Percentiles rank a stretch among this genome's conserved stretches.
Conservation (phyloP, 2,329 filamentous ascomycete genomes). For the Pseudocercospora pini-densiflorae region DNA sequence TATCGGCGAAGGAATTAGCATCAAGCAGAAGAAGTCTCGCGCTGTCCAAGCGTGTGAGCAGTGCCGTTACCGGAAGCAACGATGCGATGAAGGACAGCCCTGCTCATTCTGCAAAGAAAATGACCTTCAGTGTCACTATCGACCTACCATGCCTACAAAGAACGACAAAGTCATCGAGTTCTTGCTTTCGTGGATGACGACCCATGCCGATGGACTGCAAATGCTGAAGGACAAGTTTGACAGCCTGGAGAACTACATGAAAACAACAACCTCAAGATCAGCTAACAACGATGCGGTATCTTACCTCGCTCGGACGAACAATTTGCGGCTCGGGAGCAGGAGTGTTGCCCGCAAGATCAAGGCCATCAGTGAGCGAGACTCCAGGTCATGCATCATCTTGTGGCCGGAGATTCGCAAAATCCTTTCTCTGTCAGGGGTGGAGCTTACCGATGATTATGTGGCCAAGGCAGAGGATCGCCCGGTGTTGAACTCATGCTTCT, state of each 20-base stretch:
- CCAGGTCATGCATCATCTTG: neutral
- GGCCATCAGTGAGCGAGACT: constrained; percentile 60
- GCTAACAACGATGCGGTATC: neutral
- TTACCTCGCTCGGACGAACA: constrained; percentile 70
- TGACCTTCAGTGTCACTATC: constrained; percentile 78
- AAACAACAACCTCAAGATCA: neutral
- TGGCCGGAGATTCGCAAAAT: constrained; percentile 11
- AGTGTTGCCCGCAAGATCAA: constrained; percentile 81
- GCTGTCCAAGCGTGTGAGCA: constrained; percentile 76
- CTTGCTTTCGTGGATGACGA: constrained; percentile 48
- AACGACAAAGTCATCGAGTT: constrained; percentile 49
- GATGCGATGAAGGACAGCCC: constrained; percentile 82
- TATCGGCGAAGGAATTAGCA: neutral
- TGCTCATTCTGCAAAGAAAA: constrained; percentile 85
- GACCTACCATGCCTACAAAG: constrained; percentile 87
- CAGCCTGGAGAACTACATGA: constrained; percentile 1
- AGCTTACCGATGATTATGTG: constrained; percentile 8
- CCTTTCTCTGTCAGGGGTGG: neutral
- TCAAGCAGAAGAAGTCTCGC: constrained; percentile 19
- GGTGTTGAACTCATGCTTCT: neutral
- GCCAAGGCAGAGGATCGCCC: constrained; percentile 9
- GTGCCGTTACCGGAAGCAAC: constrained; percentile 81
- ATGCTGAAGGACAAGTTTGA: constrained; percentile 11
- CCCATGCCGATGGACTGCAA: constrained; percentile 34
- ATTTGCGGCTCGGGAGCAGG: constrained; percentile 40